Evolutionary conservation across 768 basidiomycete species (phyloP), one percentile per base, ranked within the genome.

Genomic region (Lyophyllum shimeji): DNA sequence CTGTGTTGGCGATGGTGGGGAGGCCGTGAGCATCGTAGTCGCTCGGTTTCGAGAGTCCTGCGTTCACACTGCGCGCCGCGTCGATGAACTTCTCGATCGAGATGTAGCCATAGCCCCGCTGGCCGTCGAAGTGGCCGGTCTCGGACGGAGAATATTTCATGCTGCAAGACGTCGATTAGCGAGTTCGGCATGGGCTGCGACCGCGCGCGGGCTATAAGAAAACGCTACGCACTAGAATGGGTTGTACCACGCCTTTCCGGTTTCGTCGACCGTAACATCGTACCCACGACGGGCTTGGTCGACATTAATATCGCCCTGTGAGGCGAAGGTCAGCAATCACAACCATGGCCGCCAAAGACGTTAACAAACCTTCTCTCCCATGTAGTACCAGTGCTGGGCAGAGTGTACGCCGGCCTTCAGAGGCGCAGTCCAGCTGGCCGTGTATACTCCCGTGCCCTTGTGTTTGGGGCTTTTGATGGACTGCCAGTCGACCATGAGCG

Each of bases 251-350:
- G 82, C 73, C 74, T 93, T 93, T 46, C 94, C 93, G 13, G 81
- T 82, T 45, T 91, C 90, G 66, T 96, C 94, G 46, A 87, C 78
- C 23, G 91, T 93, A 63, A 93, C 82, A 67, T 93, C 90, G 76
- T 96, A 96, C 7, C 95, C 95, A 68, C 93, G 87, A 70, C 93
- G 92, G 40, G 94, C 93, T 71, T 96, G 95, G 76, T 96, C 93
- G 58, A 96, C 88, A 53, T 79, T 84, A 69, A 96, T 90, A 60
- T 96, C 95, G 21, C 95, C 95, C 91, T 93, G 68, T 20, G 62
- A 55, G 56, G 25, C 31, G 21, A 46, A 46, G 44, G 31, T 62
- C 37, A 63, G 20, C 29, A 60, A 29, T 33, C 27, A 21, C 23
- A 54, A 40, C 18, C 23, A n/a, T 20, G 18, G 23, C 9, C n/a